Percentiles rank a stretch among this genome's conserved stretches.
Evolutionary conservation across 345 rosid species (phyloP).

Genomic region (Acer yangbiense): DNA sequence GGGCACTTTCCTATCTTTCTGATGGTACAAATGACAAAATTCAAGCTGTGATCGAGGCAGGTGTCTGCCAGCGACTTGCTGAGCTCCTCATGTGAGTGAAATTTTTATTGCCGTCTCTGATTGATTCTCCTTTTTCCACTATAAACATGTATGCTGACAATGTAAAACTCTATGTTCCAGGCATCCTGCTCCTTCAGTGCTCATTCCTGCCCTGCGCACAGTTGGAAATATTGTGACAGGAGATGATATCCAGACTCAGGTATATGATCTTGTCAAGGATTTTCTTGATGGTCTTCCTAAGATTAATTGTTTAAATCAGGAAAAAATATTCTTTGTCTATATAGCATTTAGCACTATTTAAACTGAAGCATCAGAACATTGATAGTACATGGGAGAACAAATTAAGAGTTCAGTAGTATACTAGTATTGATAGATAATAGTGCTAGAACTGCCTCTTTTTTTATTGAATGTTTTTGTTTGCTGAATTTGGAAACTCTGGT

Average conservation of each 20-base stretch:
- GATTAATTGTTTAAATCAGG: not conserved
- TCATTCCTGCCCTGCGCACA: conserved; percentile 89
- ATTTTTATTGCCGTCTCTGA: not conserved
- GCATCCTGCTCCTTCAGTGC: conserved; percentile 84
- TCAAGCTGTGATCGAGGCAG: conserved; percentile 90
- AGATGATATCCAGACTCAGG: conserved; percentile 86
- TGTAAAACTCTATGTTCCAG: conserved; percentile 32
- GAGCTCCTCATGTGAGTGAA: conserved; percentile 81
- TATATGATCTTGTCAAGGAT: conserved; percentile 10
- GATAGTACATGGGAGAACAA: no score
- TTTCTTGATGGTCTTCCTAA: not conserved
- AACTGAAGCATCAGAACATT: not conserved
- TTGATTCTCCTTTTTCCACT: not conserved
- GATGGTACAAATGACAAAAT: conserved; percentile 98
- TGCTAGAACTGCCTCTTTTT: not conserved
- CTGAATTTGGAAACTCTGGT: not conserved
- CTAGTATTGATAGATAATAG: no score
- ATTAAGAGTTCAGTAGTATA: no score
- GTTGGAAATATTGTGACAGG: conserved; percentile 95
- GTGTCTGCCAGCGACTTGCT: conserved; percentile 79
- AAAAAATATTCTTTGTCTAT: not conserved
- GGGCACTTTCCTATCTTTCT: conserved; percentile 97
- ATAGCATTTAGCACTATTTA: not conserved
- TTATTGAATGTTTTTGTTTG: not conserved
- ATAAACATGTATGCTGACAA: not conserved